Evolutionary conservation across 2,329 filamentous ascomycete species (phyloP).

Genomic region (Aspergillus proliferans): DNA sequence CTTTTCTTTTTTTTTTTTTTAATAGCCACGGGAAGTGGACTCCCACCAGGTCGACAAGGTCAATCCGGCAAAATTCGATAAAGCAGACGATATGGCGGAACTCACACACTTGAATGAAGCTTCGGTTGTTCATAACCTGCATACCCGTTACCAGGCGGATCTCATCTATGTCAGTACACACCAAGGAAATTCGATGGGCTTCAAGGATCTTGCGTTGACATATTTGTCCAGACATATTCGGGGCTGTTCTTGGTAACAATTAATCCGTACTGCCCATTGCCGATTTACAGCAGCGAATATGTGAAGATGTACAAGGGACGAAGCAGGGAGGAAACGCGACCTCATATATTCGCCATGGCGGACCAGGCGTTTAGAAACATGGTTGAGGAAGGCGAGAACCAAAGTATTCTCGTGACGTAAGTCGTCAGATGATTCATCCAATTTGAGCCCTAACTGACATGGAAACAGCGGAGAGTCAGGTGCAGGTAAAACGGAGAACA

Average conservation of each 20-base stretch:
- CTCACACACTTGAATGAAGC: slow-evolving; percentile 96
- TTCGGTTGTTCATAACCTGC: slow-evolving; percentile 93
- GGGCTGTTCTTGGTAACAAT: slow-evolving; percentile 94
- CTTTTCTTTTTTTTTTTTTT: background rate
- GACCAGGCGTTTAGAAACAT: slow-evolving; percentile 94
- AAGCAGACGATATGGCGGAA: slow-evolving; percentile 98
- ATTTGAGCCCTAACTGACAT: slow-evolving; percentile 1
- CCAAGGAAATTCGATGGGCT: no score
- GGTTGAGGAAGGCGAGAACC: slow-evolving; percentile 89
- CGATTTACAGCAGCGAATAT: slow-evolving; percentile 95
- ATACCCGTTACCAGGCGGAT: slow-evolving; percentile 90
- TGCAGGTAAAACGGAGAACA: slow-evolving; percentile 97
- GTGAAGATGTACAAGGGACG: slow-evolving; percentile 96
- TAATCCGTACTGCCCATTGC: slow-evolving; percentile 89
- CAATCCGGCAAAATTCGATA: slow-evolving; percentile 99
- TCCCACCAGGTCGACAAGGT: slow-evolving; percentile 92
- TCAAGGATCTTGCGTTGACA: slow-evolving; percentile 1
- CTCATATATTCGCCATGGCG: slow-evolving; percentile 96
- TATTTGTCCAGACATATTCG: slow-evolving; percentile 68
- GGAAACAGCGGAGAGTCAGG: slow-evolving; percentile 72
- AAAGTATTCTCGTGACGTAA: slow-evolving; percentile 90
- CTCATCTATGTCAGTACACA: slow-evolving; percentile 66
- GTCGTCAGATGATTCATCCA: slow-evolving; percentile 16
- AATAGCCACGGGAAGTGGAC: slow-evolving; percentile 77
- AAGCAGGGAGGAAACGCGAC: slow-evolving; percentile 86